Evolutionary conservation across 768 basidiomycete genomes (phyloP).

Genomic region (Phlebiopsis flavidoalba): DNA sequence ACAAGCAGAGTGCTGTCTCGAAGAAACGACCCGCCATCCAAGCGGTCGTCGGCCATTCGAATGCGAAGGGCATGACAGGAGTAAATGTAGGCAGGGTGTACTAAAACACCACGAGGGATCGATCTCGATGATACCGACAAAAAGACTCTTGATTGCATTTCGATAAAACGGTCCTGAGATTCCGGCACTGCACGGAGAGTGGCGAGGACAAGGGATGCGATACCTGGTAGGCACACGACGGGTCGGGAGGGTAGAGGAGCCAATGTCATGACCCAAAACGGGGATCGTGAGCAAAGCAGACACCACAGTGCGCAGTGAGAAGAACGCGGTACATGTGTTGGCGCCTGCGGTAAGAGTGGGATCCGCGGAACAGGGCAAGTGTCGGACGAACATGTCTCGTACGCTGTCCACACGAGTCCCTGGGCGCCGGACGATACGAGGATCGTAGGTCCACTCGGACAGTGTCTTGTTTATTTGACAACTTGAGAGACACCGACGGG

Average conservation of each 20-base stretch:
- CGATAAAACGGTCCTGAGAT: conserved; percentile 33
- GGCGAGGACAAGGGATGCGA: conserved; percentile 32
- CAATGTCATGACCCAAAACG: conserved; percentile 39
- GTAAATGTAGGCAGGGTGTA: conserved; percentile 36
- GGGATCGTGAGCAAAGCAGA: conserved; percentile 34
- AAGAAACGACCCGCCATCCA: conserved; percentile 32
- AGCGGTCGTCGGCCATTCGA: conserved; percentile 25
- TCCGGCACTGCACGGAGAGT: conserved; percentile 32
- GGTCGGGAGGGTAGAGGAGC: conserved; percentile 30
- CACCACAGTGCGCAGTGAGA: conserved; percentile 26
- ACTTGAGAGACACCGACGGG: conserved; percentile 17
- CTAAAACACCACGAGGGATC: conserved; percentile 34
- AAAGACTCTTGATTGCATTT: conserved; percentile 29
- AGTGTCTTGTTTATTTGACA: conserved; percentile 10
- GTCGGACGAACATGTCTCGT: conserved; percentile 23
- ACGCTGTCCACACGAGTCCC: conserved; percentile 26
- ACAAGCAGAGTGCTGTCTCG: conserved; percentile 37
- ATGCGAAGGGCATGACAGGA: conserved; percentile 35
- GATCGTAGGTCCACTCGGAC: conserved; percentile 19
- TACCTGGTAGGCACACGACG: conserved; percentile 30
- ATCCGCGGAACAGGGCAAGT: conserved; percentile 20
- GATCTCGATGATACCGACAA: conserved; percentile 32
- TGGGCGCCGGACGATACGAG: conserved; percentile 25
- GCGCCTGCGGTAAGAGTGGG: conserved; percentile 23
- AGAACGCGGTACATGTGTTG: conserved; percentile 24